Evolutionary conservation across 73 alveolate genomes (phyloP).

Genomic region (Loxodes magnus): DNA sequence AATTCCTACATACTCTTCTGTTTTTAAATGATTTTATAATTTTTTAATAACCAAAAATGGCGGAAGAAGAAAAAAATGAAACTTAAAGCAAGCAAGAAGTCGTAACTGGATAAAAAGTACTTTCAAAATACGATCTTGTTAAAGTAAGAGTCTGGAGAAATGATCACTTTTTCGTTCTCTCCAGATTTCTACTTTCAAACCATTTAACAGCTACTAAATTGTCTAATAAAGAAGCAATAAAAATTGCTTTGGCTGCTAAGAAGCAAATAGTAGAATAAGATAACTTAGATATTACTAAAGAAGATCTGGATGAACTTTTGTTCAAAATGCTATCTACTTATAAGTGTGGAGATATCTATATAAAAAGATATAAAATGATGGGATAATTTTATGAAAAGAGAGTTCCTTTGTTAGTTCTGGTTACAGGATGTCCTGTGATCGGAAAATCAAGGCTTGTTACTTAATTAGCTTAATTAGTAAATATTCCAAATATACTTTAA

Average conservation of each 20-base stretch:
- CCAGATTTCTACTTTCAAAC: background rate
- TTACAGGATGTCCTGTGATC: background rate
- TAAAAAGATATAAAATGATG: background rate
- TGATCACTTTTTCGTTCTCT: background rate
- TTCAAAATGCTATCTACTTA: background rate
- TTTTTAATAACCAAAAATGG: too few relatives aligned
- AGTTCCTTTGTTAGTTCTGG: background rate
- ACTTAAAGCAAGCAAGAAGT: background rate
- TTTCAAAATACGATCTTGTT: background rate
- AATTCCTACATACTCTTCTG: too few relatives aligned
- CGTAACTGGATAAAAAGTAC: background rate
- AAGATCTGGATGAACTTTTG: background rate
- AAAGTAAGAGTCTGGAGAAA: background rate
- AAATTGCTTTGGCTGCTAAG: background rate
- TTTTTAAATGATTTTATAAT: too few relatives aligned
- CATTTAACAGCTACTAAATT: background rate
- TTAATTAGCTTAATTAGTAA: background rate
- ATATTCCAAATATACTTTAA: background rate
- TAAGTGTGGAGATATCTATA: background rate
- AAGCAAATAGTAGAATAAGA: background rate
- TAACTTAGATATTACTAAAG: background rate
- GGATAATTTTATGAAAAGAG: background rate
- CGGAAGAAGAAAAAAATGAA: background rate
- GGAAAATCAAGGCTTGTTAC: conserved; percentile 1
- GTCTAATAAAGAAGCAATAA: background rate